Conservation (phyloP, 768 basidiomycete genomes). For the Tulasnella sp. region DNA sequence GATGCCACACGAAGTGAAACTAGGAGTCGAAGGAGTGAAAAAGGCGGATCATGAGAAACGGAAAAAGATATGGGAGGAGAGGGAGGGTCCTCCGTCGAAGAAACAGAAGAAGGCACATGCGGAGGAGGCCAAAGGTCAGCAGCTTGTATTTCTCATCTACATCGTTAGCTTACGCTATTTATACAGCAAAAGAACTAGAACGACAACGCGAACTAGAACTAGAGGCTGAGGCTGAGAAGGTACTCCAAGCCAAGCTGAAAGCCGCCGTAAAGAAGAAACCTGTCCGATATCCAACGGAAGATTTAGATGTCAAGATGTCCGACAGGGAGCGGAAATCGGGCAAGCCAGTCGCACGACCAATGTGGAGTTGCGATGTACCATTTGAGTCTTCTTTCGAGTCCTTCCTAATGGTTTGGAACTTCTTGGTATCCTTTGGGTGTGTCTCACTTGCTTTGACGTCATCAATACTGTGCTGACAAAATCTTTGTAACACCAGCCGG, state of each 20-base stretch:
- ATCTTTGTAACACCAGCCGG: conserved; percentile 41
- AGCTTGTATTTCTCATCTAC: conserved; percentile 7
- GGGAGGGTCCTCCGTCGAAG: conserved; percentile 57
- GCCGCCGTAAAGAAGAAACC: not conserved
- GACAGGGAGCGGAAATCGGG: conserved; percentile 79
- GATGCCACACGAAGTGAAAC: conserved; percentile 76
- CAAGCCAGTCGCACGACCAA: conserved; percentile 50
- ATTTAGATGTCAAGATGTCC: conserved; percentile 65
- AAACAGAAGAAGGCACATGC: conserved; percentile 65
- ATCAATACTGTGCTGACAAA: not conserved
- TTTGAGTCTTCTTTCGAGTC: conserved; percentile 54
- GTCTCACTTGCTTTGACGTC: conserved; percentile 21
- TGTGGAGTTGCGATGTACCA: conserved; percentile 33
- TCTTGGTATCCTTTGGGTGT: conserved; percentile 86
- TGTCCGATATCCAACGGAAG: conserved; percentile 67
- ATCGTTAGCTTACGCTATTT: conserved; percentile 20
- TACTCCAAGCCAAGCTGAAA: not conserved
- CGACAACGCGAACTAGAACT: conserved; percentile 46
- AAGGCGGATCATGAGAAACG: conserved; percentile 86
- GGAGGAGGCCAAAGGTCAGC: conserved; percentile 58
- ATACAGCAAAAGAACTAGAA: conserved; percentile 34
- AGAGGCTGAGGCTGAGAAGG: conserved; percentile 10
- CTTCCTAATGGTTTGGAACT: conserved; percentile 89
- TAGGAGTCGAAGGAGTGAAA: conserved; percentile 64
- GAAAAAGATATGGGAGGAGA: conserved; percentile 76